phyloP scores from a whole-genome alignment of 2,329 filamentous ascomycete genomes.

The Rhynchosporium secalis region DNA sequence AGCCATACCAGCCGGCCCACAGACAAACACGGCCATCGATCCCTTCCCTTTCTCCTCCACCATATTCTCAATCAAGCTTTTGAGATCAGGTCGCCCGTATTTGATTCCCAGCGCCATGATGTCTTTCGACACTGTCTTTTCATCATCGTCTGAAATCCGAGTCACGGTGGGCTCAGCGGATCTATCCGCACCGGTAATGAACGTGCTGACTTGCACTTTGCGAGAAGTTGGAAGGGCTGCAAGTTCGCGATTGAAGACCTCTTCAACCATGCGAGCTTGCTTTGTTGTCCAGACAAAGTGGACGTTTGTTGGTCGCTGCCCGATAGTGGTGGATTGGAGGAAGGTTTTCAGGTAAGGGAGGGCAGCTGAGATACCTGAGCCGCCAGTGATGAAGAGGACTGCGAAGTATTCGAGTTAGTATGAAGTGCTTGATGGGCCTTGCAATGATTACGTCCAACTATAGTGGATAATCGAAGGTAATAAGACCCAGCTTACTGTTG shows the following conservation, averaged over 20 bases:
- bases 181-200: neutral
- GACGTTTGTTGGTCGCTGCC: neutral
- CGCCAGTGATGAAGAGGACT: constrained; percentile 48
- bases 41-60: constrained; percentile 34
- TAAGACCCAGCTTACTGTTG: neutral
- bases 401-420: constrained; percentile 41
- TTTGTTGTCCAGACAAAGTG: neutral
- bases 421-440: neutral
- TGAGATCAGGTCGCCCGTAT: neutral
- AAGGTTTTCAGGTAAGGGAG: constrained; percentile 42
- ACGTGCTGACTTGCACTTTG: neutral
- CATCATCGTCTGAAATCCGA: neutral
- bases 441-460: neutral
- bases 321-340: neutral
- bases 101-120: neutral
- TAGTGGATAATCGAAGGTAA: neutral
- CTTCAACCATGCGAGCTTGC: neutral
- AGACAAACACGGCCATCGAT: constrained; percentile 46
- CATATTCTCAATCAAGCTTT: constrained; percentile 28
- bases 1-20: constrained; percentile 48
- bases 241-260: neutral
- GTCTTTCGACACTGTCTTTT: neutral
- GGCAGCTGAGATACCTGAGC: constrained; percentile 48
- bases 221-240: neutral
- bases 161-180: neutral